Conservation (phyloP, 345 rosid genomes). For the Balakata baccata region DNA sequence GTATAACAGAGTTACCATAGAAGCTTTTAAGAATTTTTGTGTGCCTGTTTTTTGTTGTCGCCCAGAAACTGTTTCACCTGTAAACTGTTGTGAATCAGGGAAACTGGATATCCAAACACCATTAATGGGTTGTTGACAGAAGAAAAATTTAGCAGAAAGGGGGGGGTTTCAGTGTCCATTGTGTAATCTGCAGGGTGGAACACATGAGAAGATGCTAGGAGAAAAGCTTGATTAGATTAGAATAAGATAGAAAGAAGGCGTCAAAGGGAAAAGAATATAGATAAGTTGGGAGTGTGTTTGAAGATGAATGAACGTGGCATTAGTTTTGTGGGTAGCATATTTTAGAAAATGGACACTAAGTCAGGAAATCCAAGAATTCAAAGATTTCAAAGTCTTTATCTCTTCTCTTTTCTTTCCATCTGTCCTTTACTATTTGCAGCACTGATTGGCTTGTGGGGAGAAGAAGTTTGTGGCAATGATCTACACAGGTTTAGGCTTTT, state of each 20-base stretch:
- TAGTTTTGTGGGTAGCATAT: not conserved
- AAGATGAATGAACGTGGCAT: constrained; percentile 23
- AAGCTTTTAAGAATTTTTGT: too few relatives aligned
- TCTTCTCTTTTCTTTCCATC: not conserved
- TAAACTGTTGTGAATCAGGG: too few relatives aligned
- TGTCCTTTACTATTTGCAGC: not conserved
- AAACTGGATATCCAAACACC: too few relatives aligned
- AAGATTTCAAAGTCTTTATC: not conserved
- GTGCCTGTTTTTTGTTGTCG: too few relatives aligned
- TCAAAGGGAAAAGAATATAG: not conserved
- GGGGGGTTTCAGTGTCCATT: not conserved
- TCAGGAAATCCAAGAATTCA: not conserved
- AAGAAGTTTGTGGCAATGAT: not conserved
- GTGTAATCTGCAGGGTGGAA: too few relatives aligned
- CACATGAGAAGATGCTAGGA: too few relatives aligned
- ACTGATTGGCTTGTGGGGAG: not conserved
- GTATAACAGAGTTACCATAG: too few relatives aligned
- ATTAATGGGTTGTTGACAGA: too few relatives aligned
- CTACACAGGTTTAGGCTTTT: not conserved
- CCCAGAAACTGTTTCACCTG: too few relatives aligned
- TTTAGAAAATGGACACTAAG: not conserved
- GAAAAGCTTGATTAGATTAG: too few relatives aligned
- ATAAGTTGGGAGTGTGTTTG: constrained; percentile 10
- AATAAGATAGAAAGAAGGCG: not conserved
- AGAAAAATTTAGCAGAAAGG: not conserved